Base-by-base conservation (phyloP, 2,329 filamentous ascomycete genomes). In the Amesomyces nigricolor region DNA sequence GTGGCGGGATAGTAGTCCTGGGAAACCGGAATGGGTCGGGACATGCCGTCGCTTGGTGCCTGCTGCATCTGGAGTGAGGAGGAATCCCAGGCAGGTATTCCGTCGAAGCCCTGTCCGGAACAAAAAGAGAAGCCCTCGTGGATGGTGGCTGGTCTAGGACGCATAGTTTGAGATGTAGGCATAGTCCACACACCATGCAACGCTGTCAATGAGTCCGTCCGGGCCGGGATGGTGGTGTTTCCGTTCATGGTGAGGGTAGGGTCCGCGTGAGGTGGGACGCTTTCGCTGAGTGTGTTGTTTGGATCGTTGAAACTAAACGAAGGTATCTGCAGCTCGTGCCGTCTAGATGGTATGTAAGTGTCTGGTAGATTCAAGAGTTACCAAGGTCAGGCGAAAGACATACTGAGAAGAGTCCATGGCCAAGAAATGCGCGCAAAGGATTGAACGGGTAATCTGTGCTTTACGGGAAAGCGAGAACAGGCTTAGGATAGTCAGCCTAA, bases 121-220 rank as follows among this genome's bases (percentile, higher is more conserved):
- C 77, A 81, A 68, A 80, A 85, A 16, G 79, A 79, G 65, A 84
- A 83, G 50, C 77, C 79, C 65, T 83, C 81, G 62, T 84, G 80
- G 55, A 83, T 82, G 39, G 80, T 82, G 43, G 78, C 78, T 53
- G 81, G 80, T 39, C 80, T 75, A 46, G 77, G 78, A 59, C 78
- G 74, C 62, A 74, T 67, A 56, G 74, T 70, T 52, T 79, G 76
- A 40, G 79, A 72, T 11, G 73, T 75, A 8, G 81, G 78, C 48
- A 79, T 79, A 54, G 79, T 78, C 80, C 80, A 84, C 62, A 78
- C 70, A 35, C 73, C 75, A 38, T 75, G 70, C 26, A 75, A 69
- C 54, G 71, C 68, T 53, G 71, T 67, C 66, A 78, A 71, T 47
- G 71, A 70, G 62, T 83, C 80, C 43, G 70, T 67, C 67, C 78